A percentile compares a stretch with the other conserved stretches of the same genome.
phyloP scores from a whole-genome alignment of 768 basidiomycete species.

The Kwoniella pini region DNA sequence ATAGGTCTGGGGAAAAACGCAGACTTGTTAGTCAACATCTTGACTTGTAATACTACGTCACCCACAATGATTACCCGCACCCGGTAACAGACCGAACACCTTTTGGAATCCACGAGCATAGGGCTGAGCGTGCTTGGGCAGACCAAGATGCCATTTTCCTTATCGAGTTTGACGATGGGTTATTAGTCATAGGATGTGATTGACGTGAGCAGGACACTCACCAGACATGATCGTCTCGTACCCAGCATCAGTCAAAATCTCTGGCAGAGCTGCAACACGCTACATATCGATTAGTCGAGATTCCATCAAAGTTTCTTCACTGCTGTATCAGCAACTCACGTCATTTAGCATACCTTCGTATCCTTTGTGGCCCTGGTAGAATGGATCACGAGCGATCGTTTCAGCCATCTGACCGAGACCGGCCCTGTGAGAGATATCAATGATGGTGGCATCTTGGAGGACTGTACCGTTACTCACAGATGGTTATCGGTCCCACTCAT shows the following conservation, averaged over 20 bases:
- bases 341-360: conserved; percentile 46
- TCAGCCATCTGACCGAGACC: conserved; percentile 41
- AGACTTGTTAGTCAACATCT: no score
- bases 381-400: conserved; percentile 30
- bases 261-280: conserved; percentile 45
- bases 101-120: conserved; percentile 39
- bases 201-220: neutral
- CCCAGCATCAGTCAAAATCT: conserved; percentile 45
- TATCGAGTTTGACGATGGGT: no score
- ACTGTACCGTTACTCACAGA: neutral
- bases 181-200: no score
- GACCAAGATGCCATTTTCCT: conserved; percentile 54
- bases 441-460: no score
- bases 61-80: conserved; percentile 42
- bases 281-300: neutral
- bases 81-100: conserved; percentile 40
- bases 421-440: conserved; percentile 19
- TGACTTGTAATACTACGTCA: no score
- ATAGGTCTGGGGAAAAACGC: conserved; percentile 22
- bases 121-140: conserved; percentile 37
- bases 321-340: conserved; percentile 12
- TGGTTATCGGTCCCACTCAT: conserved; percentile 26
- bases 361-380: conserved; percentile 36
- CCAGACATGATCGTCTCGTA: conserved; percentile 39
- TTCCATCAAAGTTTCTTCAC: neutral